Conservation (phyloP, 768 basidiomycete species). For the Hygrocybe punicea region DNA sequence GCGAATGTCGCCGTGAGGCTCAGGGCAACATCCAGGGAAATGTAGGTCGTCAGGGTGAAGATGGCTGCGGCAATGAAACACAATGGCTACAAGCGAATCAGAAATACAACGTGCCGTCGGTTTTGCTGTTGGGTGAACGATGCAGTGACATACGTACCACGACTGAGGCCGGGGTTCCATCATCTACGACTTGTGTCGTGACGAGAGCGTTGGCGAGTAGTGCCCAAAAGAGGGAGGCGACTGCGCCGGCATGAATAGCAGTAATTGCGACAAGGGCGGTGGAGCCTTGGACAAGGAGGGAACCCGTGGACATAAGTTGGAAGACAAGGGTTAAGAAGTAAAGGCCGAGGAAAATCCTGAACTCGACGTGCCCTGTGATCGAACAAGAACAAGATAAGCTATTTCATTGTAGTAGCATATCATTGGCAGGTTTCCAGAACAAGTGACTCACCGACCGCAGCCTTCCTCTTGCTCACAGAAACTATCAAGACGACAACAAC, state of each 20-base stretch:
- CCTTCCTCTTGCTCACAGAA: slow-evolving; percentile 62
- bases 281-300: slow-evolving; percentile 75
- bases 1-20: slow-evolving; percentile 58
- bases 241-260: slow-evolving; percentile 75
- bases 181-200: slow-evolving; percentile 87
- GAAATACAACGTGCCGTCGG: too few relatives aligned
- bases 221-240: slow-evolving; percentile 77
- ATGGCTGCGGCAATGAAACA: slow-evolving; percentile 52
- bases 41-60: slow-evolving; percentile 74
- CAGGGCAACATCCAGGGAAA: slow-evolving; percentile 78
- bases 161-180: slow-evolving; percentile 71
- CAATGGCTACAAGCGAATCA: slow-evolving; percentile 54
- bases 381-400: slow-evolving; percentile 36
- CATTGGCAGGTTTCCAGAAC: too few relatives aligned
- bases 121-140: too few relatives aligned
- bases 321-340: slow-evolving; percentile 73
- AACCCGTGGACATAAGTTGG: slow-evolving; percentile 78
- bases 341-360: slow-evolving; percentile 59
- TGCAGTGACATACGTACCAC: slow-evolving; percentile 52
- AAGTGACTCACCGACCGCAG: too few relatives aligned
- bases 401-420: too few relatives aligned
- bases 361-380: slow-evolving; percentile 61
- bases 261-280: slow-evolving; percentile 64
- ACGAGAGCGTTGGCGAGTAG: slow-evolving; percentile 74
- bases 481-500: slow-evolving; percentile 54